phyloP scores from a whole-genome alignment of 441 rosid genomes.

The Heliophila coronopifolia region DNA sequence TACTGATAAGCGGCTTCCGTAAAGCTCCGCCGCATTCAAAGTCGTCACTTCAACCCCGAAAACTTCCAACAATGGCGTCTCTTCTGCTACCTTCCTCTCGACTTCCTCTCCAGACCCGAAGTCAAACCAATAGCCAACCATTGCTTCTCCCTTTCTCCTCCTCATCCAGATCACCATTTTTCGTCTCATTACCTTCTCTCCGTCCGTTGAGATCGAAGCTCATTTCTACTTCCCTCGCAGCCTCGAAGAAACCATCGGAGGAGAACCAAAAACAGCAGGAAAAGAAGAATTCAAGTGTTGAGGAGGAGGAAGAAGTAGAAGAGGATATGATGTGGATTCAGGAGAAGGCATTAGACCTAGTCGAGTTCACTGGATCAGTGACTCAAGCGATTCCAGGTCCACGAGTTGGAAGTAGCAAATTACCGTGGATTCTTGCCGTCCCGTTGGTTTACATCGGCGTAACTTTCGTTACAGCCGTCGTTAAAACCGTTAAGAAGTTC shows the following conservation, averaged over 20 bases:
- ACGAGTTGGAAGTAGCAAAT: constrained; percentile 73
- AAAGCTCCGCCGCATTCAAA: constrained; percentile 28
- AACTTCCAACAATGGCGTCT: constrained; percentile 35
- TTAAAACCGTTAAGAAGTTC: constrained; percentile 65
- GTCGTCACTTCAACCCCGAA: constrained; percentile 9
- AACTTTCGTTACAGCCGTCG: constrained; percentile 70
- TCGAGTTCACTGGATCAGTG: constrained; percentile 92
- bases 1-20: constrained; percentile 13
- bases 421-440: constrained; percentile 88
- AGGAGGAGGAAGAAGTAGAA: constrained; percentile 56
- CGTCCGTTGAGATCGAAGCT: constrained; percentile 7
- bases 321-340: constrained; percentile 89
- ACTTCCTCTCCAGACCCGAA: constrained; percentile 20
- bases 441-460: constrained; percentile 72
- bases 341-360: constrained; percentile 85
- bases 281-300: constrained; percentile 17
- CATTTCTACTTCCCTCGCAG: constrained; percentile 22
- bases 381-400: constrained; percentile 95
- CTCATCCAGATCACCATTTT: constrained; percentile 22
- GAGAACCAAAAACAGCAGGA: constrained; percentile 1
- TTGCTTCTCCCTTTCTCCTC: constrained; percentile 14
- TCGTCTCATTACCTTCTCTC: constrained; percentile 23
- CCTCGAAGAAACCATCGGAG: constrained; percentile 32
- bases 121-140: constrained; percentile 21
- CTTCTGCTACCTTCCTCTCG: constrained; percentile 26